A percentile compares a stretch with the other conserved stretches of the same genome.
Evolutionary conservation across 805 yeast species (phyloP).

Genomic region (Ogataea paraovalis): DNA sequence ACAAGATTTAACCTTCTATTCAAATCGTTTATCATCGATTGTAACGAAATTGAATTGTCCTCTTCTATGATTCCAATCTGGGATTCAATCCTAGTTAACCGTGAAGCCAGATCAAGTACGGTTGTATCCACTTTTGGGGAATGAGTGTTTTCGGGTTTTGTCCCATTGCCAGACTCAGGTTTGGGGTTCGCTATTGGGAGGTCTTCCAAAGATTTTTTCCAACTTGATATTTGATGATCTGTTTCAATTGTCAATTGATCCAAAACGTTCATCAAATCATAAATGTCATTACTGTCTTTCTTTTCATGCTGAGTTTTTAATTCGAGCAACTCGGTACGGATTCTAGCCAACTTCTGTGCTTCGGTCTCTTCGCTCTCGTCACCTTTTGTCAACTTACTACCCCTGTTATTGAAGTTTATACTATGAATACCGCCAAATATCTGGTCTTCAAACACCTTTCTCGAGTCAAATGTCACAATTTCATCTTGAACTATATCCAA

Average conservation of each 20-base stretch:
- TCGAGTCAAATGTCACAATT: neutral
- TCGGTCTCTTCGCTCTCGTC: neutral
- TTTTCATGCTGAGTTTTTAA: slow-evolving; percentile 1
- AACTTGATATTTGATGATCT: neutral
- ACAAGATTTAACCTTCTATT: slow-evolving; percentile 20
- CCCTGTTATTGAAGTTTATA: neutral
- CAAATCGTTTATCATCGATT: slow-evolving; percentile 24
- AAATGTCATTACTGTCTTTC: neutral
- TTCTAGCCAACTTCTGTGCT: neutral
- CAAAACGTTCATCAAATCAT: neutral
- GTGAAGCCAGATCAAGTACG: slow-evolving; percentile 6
- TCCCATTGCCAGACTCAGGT: no score
- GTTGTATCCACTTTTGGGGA: neutral
- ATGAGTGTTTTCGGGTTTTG: neutral
- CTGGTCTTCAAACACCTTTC: slow-evolving; percentile 4
- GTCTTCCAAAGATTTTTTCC: neutral
- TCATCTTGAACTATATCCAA: neutral
- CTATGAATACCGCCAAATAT: neutral
- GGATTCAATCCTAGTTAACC: slow-evolving; percentile 13
- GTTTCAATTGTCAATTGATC: slow-evolving; percentile 6
- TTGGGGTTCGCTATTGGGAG: no score
- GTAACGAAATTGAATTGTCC: slow-evolving; percentile 12
- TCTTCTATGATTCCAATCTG: slow-evolving; percentile 10
- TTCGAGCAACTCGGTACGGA: slow-evolving; percentile 2
- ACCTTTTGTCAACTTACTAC: no score